phyloP scores from a whole-genome alignment of 2,329 filamentous ascomycete genomes.

The Pseudonectria buxi region DNA sequence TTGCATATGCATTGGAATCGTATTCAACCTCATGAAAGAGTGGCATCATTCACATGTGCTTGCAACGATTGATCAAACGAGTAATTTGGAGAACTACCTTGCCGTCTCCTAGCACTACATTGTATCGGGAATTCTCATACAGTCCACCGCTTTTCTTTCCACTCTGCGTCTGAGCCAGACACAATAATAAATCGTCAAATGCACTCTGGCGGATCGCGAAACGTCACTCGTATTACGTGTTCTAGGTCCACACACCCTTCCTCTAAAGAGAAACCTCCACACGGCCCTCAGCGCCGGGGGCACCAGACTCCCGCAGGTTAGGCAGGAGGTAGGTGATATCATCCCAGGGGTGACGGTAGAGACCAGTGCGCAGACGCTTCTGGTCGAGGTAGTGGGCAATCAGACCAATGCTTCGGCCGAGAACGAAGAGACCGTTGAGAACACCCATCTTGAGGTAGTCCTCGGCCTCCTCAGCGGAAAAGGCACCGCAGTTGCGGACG shows the following conservation, averaged over 20 bases:
- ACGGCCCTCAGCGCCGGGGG: constrained; percentile 72
- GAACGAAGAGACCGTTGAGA: constrained; percentile 97
- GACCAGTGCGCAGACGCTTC: constrained; percentile 96
- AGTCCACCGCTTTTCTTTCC: constrained; percentile 25
- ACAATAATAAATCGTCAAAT: constrained; percentile 28
- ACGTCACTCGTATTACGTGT: constrained; percentile 21
- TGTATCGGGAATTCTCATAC: constrained; percentile 32
- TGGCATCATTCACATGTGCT: no score
- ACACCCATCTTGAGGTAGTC: constrained; percentile 99
- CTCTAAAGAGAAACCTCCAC: constrained; percentile 77
- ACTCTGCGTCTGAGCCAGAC: constrained; percentile 11
- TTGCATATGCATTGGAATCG: no score
- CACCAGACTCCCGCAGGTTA: constrained; percentile 62
- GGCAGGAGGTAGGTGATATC: constrained; percentile 94
- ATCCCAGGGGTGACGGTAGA: constrained; percentile 99
- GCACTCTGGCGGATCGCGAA: constrained; percentile 24
- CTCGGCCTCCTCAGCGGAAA: constrained; percentile 92
- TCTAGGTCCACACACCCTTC: constrained; percentile 13
- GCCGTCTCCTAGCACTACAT: constrained; percentile 30
- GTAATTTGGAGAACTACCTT: constrained; percentile 27
- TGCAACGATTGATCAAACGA: constrained; percentile 15
- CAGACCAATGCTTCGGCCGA: constrained; percentile 93
- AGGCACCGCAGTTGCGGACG: constrained; percentile 94
- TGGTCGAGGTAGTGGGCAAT: constrained; percentile 99
- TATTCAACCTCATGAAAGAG: no score